Evolutionary conservation across 2,329 filamentous ascomycete genomes (phyloP).

Genomic region (Trichoderma polysporum): DNA sequence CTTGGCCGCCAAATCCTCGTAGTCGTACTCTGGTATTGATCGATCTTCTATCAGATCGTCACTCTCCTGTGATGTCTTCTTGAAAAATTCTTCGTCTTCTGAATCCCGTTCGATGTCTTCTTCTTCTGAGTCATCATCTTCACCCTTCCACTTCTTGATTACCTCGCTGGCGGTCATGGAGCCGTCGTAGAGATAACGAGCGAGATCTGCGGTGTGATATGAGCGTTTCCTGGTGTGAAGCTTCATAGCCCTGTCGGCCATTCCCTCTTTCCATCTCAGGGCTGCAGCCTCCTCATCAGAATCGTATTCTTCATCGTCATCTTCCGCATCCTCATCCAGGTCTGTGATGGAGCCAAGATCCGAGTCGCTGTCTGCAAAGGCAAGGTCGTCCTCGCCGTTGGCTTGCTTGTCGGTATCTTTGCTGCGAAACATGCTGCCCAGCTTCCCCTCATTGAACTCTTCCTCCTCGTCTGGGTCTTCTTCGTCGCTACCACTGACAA

Average conservation of each 20-base stretch:
- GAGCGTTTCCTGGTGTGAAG: constrained; percentile 68
- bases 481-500: constrained; percentile 54
- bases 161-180: constrained; percentile 73
- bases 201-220: constrained; percentile 79
- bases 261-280: constrained; percentile 83
- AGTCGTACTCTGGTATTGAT: constrained; percentile 75
- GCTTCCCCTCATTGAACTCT: constrained; percentile 59
- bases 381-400: constrained; percentile 66
- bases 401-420: constrained; percentile 51
- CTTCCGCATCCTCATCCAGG: constrained; percentile 44
- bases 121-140: constrained; percentile 54
- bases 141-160: constrained; percentile 75
- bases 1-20: constrained; percentile 76
- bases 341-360: constrained; percentile 85
- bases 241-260: constrained; percentile 70
- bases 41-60: constrained; percentile 79
- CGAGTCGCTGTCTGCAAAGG: constrained; percentile 95
- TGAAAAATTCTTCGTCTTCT: constrained; percentile 64
- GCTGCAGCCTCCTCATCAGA: constrained; percentile 70
- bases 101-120: constrained; percentile 58
- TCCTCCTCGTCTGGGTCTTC: constrained; percentile 52
- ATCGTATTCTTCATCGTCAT: constrained; percentile 51
- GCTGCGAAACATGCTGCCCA: constrained; percentile 59
- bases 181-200: constrained; percentile 85
- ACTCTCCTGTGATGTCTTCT: constrained; percentile 61